Evolutionary conservation across 1,139 yeast genomes (phyloP).

Genomic region (Geotrichum klebahnii): DNA sequence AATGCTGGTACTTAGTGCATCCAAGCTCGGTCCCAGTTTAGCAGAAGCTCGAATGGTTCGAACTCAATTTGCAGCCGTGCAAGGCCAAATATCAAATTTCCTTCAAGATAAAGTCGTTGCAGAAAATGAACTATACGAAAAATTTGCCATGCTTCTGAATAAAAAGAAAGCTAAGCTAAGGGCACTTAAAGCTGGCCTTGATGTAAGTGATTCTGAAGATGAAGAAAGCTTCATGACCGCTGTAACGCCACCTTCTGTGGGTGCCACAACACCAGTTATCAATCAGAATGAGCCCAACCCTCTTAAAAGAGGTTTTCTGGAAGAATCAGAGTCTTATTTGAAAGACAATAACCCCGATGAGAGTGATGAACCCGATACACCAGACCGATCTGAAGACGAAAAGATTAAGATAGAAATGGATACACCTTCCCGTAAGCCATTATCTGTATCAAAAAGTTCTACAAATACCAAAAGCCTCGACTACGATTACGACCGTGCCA

Average conservation of each 20-base stretch:
- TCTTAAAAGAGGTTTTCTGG: neutral
- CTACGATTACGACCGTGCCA: neutral
- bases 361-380: neutral
- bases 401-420: too few relatives aligned
- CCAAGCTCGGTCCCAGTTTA: constrained; percentile 12
- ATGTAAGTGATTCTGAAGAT: constrained; percentile 27
- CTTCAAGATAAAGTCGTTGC: constrained; percentile 24
- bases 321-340: neutral
- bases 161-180: constrained; percentile 30
- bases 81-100: constrained; percentile 23
- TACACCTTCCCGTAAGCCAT: neutral
- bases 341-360: neutral
- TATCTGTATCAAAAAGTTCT: neutral
- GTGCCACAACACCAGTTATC: neutral
- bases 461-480: neutral
- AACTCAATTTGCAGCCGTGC: constrained; percentile 3
- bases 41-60: constrained; percentile 6
- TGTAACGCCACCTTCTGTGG: neutral
- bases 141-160: constrained; percentile 33
- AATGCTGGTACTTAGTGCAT: constrained; percentile 14
- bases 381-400: neutral
- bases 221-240: constrained; percentile 19
- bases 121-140: constrained; percentile 27
- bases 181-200: constrained; percentile 21
- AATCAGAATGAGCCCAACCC: too few relatives aligned